phyloP scores from a whole-genome alignment of 2,329 filamentous ascomycete species.

The Phaeosphaeriaceae sp. region DNA sequence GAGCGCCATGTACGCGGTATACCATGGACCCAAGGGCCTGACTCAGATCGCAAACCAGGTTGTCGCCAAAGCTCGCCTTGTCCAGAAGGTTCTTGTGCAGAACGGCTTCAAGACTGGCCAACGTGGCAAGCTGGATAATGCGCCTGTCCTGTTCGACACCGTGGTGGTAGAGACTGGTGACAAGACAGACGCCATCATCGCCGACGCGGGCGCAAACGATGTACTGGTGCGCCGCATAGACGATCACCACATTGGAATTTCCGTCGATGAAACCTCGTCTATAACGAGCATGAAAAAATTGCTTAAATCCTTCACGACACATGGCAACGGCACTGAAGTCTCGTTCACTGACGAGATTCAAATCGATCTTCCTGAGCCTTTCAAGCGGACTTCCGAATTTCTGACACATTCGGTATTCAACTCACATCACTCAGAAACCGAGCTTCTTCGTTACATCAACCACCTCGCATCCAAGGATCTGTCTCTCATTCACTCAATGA shows the following conservation, averaged over 20 bases:
- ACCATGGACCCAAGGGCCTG: slow-evolving; percentile 86
- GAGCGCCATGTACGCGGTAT: slow-evolving; percentile 92
- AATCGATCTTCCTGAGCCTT: slow-evolving; percentile 55
- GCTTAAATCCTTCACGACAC: slow-evolving; percentile 61
- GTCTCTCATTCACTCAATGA: slow-evolving; percentile 96
- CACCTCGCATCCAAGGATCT: slow-evolving; percentile 94
- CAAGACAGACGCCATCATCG: slow-evolving; percentile 60
- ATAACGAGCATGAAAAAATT: slow-evolving; percentile 64
- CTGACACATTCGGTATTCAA: slow-evolving; percentile 95
- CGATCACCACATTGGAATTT: slow-evolving; percentile 71
- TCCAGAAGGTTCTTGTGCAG: slow-evolving; percentile 69
- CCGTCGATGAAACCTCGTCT: slow-evolving; percentile 76
- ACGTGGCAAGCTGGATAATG: slow-evolving; percentile 62
- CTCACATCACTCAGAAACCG: slow-evolving; percentile 91
- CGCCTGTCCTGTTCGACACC: slow-evolving; percentile 77
- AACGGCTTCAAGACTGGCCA: slow-evolving; percentile 70
- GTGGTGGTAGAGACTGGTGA: slow-evolving; percentile 67
- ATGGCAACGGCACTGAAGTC: slow-evolving; percentile 39
- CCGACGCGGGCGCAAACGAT: slow-evolving; percentile 58
- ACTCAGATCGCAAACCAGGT: slow-evolving; percentile 82
- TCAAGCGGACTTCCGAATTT: slow-evolving; percentile 76
- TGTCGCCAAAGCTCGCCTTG: slow-evolving; percentile 72
- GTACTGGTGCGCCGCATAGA: slow-evolving; percentile 71
- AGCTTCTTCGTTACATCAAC: slow-evolving; percentile 90
- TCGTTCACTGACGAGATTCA: slow-evolving; percentile 20